A percentile compares a stretch with the other conserved stretches of the same genome.
Conservation (phyloP, 2,329 filamentous ascomycete genomes). For the Fusarium sublunatum region DNA sequence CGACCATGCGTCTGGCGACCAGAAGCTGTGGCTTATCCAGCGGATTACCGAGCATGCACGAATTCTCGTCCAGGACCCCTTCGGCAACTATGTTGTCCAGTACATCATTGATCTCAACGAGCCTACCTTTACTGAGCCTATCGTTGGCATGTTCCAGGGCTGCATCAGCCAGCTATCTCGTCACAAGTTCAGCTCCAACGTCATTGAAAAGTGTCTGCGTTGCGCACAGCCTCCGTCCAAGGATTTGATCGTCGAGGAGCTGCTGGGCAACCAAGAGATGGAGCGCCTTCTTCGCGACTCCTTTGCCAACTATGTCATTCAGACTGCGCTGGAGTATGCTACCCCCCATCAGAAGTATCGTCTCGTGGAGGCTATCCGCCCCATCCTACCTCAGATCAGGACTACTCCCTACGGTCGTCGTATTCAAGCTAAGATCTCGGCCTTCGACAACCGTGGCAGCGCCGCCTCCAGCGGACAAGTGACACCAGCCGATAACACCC, state of each 20-base stretch:
- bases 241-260: conserved; percentile 86
- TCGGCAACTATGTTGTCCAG: conserved; percentile 98
- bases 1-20: conserved; percentile 90
- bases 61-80: conserved; percentile 91
- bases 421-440: conserved; percentile 87
- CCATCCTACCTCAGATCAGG: conserved; percentile 84
- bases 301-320: conserved; percentile 97
- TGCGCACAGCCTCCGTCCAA: conserved; percentile 81
- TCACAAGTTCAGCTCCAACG: conserved; percentile 99
- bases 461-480: conserved; percentile 60
- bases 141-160: conserved; percentile 83
- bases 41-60: conserved; percentile 92
- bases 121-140: conserved; percentile 84
- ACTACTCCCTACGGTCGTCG: conserved; percentile 94
- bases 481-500: conserved; percentile 64
- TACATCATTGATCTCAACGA: conserved; percentile 98
- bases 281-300: conserved; percentile 91
- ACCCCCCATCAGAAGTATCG: conserved; percentile 77
- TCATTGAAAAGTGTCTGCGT: conserved; percentile 95
- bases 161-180: conserved; percentile 80
- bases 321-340: conserved; percentile 91
- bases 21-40: conserved; percentile 87
- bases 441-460: conserved; percentile 63
- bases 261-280: conserved; percentile 78
- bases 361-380: conserved; percentile 86